Conservation (phyloP, 108 stramenopile genomes). For the Nitzschia sp. region DNA sequence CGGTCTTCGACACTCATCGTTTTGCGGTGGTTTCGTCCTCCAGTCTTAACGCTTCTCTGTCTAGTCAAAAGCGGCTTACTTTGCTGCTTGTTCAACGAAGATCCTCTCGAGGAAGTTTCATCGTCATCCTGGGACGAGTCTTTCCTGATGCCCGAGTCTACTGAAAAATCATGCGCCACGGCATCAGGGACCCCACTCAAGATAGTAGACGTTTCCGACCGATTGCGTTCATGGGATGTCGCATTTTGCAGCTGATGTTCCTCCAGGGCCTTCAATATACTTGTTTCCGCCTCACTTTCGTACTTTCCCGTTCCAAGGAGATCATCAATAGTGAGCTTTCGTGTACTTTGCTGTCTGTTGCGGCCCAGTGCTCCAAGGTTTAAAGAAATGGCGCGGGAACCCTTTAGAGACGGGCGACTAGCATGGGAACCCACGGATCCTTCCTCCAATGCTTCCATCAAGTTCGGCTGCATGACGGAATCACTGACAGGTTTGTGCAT, state of each 20-base stretch:
- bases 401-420: neutral
- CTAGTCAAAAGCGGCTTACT: neutral
- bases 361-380: neutral
- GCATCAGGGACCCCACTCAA: conserved; percentile 16
- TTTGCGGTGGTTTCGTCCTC: neutral
- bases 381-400: neutral
- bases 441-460: neutral
- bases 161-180: conserved; percentile 25
- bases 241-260: conserved; percentile 4
- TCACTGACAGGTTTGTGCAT: neutral
- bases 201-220: conserved; percentile 12
- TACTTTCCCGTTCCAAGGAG: conserved; percentile 14
- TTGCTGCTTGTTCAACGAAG: neutral
- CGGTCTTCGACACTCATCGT: conserved; percentile 21
- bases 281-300: conserved; percentile 31
- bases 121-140: neutral
- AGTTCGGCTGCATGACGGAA: neutral
- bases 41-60: neutral
- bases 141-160: neutral
- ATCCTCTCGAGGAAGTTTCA: neutral
- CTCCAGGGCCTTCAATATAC: conserved; percentile 25
- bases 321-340: conserved; percentile 25
- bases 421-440: neutral
- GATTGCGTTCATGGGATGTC: neutral
- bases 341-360: neutral